Conservation (phyloP, 805 yeast genomes). For the Blastobotrys terrestris region DNA sequence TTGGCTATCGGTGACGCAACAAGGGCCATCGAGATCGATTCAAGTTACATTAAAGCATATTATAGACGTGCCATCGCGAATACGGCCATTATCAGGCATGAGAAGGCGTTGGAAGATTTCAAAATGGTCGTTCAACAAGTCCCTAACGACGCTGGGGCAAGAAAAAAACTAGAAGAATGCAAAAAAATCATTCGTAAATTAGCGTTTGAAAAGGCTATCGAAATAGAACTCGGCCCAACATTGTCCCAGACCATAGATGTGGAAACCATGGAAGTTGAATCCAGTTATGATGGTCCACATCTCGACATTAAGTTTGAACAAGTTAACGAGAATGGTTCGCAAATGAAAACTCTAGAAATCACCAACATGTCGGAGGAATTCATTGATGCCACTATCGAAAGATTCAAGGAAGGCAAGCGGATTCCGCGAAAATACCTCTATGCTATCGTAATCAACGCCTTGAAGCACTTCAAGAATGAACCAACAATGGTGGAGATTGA, state of each 20-base stretch:
- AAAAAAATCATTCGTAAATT: slow-evolving; percentile 58
- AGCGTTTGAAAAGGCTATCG: slow-evolving; percentile 84
- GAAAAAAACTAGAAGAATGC: slow-evolving; percentile 55
- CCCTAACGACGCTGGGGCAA: slow-evolving; percentile 67
- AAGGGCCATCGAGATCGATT: slow-evolving; percentile 60
- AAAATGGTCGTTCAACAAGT: slow-evolving; percentile 51
- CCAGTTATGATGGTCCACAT: slow-evolving; percentile 52
- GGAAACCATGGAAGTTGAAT: slow-evolving; percentile 32
- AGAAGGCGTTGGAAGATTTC: slow-evolving; percentile 66
- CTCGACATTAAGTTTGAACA: slow-evolving; percentile 39
- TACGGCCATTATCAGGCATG: slow-evolving; percentile 68
- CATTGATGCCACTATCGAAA: slow-evolving; percentile 55
- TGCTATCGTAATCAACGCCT: slow-evolving; percentile 70
- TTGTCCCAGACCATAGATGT: slow-evolving; percentile 37
- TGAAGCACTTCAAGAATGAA: slow-evolving; percentile 57
- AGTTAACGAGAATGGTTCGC: slow-evolving; percentile 16
- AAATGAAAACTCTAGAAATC: slow-evolving; percentile 21
- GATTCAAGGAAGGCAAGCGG: slow-evolving; percentile 67
- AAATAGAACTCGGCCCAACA: slow-evolving; percentile 56
- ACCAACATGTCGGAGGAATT: slow-evolving; percentile 41
- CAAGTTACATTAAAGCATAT: slow-evolving; percentile 67
- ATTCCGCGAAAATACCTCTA: slow-evolving; percentile 79
- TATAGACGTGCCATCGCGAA: slow-evolving; percentile 82
- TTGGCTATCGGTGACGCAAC: slow-evolving; percentile 76
- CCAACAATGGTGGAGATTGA: slow-evolving; percentile 69